Conservation (phyloP, 2,329 filamentous ascomycete genomes). For the Alternaria tenuissima region DNA sequence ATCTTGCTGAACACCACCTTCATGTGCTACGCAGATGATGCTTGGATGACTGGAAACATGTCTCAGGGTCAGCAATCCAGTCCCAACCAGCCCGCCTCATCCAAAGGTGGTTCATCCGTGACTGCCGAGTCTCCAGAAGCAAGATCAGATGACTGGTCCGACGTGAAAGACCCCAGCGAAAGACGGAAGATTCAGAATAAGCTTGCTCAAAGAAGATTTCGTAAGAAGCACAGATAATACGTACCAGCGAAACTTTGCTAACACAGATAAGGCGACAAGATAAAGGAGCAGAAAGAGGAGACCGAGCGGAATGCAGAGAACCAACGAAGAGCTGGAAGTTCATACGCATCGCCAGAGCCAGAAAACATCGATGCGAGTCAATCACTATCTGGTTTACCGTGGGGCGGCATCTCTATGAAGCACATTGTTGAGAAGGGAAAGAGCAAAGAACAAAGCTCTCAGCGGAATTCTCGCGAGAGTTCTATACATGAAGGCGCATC, state of each 20-base stretch:
- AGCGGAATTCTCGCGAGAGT: slow-evolving; percentile 51
- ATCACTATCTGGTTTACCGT: slow-evolving; percentile 69
- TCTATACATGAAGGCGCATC: slow-evolving; percentile 51
- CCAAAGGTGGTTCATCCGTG: slow-evolving; percentile 23
- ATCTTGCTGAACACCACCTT: not conserved
- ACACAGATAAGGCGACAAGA: slow-evolving; percentile 68
- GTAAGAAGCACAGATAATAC: slow-evolving; percentile 62
- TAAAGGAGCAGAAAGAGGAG: slow-evolving; percentile 72
- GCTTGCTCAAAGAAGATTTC: slow-evolving; percentile 77
- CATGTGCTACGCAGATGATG: not conserved
- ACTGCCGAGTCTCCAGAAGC: slow-evolving; percentile 29
- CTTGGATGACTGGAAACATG: slow-evolving; percentile 23
- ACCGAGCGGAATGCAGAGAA: slow-evolving; percentile 70
- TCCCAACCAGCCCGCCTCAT: slow-evolving; percentile 25
- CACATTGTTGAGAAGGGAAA: slow-evolving; percentile 58
- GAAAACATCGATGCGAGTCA: slow-evolving; percentile 63
- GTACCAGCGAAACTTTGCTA: not conserved
- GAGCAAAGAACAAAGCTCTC: slow-evolving; percentile 55
- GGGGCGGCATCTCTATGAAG: slow-evolving; percentile 71
- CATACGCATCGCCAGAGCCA: slow-evolving; percentile 69
- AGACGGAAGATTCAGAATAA: slow-evolving; percentile 78
- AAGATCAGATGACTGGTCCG: slow-evolving; percentile 70
- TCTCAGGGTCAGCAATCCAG: slow-evolving; percentile 29
- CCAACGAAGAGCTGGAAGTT: slow-evolving; percentile 68
- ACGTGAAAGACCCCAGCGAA: slow-evolving; percentile 74